phyloP scores from a whole-genome alignment of 139 green algal species.

The Chlorella sp. region DNA sequence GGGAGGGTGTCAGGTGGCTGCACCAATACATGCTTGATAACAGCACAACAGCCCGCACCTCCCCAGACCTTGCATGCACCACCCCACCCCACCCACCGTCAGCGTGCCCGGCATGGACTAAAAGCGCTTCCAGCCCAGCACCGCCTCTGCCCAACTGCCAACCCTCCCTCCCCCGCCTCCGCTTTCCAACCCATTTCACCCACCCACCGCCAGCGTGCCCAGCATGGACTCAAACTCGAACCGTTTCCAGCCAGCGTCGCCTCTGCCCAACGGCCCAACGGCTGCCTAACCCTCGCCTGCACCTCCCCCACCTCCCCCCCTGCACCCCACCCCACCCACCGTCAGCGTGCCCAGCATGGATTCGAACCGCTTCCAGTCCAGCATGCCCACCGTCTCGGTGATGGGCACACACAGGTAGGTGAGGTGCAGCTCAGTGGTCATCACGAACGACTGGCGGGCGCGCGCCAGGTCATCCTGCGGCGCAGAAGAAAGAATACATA shows the following conservation, averaged over 20 bases:
- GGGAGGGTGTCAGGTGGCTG: too few species aligned
- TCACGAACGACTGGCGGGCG: conserved; percentile 66
- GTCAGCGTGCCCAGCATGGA: conserved; percentile 23
- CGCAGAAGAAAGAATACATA: neutral
- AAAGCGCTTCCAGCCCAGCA: conserved; percentile 41
- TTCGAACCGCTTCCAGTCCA: conserved; percentile 43
- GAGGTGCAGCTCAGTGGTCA: conserved; percentile 88
- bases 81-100: neutral
- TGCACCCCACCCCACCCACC: neutral
- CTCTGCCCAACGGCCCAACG: too few species aligned
- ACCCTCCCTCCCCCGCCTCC: too few species aligned
- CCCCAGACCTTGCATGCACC: too few species aligned
- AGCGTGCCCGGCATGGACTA: conserved; percentile 22
- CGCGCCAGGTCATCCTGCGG: conserved; percentile 70
- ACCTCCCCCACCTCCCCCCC: too few species aligned
- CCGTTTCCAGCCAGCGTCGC: conserved; percentile 33
- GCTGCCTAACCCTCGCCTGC: too few species aligned
- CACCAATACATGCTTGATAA: too few species aligned
- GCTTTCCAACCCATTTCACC: too few species aligned
- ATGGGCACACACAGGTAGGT: conserved; percentile 85
- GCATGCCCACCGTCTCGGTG: conserved; percentile 52
- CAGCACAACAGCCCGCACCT: too few species aligned
- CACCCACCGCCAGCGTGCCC: conserved; percentile 10
- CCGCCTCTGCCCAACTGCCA: neutral
- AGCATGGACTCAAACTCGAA: conserved; percentile 35